Evolutionary conservation across 306 rosid genomes (phyloP), one percentile per base, ranked within the genome.

Genomic region (Sindora glabra): DNA sequence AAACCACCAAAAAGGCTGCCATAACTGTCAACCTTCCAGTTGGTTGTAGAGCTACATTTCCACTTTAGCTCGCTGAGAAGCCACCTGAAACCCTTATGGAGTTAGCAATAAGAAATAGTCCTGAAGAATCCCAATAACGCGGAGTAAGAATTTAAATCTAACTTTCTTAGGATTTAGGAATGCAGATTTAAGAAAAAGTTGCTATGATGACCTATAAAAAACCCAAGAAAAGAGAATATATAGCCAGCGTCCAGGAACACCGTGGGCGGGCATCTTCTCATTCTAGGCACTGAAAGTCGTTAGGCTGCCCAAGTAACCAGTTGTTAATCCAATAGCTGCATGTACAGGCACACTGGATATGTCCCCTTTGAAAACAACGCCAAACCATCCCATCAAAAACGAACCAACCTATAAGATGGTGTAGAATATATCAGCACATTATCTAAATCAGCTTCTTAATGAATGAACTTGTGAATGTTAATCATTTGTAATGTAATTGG

Each of bases 251-350:
- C 95, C 92, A 0, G 76, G 59, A 55, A 60, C 77, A 68, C 77
- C 72, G 60, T 87, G 95, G 27, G 87, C 86, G 60, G 88, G 73
- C 98, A 91, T 91, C 62, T 88, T 77, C 79, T 91, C 95, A 71
- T 85, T 88, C 98, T 92, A 91, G 64, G 92, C 88, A 15, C 95
- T 91, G 77, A 91, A 85, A 5, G 98, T 91, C 57, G 98, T 91
- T 23, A 88, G 92, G 83, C 96, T 91, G 49, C 96, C 96, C 51
- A 91, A 70, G 75, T 79, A 91, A 67, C 98, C 98, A 6, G 96
- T 91, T 13, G 91, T 56, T 38, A 87, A 47, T 55, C 84, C 95
- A 48, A 91, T 81, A 16, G 88, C 83, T 22, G 85, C 70, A 81
- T 79, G 79, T 62, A 87, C 88, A 34, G 98, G 85, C 44, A 85